Evolutionary conservation across 129 eudicot genomes (phyloP), one percentile per base, ranked within the genome.

Genomic region (Ambrosia artemisiifolia): DNA sequence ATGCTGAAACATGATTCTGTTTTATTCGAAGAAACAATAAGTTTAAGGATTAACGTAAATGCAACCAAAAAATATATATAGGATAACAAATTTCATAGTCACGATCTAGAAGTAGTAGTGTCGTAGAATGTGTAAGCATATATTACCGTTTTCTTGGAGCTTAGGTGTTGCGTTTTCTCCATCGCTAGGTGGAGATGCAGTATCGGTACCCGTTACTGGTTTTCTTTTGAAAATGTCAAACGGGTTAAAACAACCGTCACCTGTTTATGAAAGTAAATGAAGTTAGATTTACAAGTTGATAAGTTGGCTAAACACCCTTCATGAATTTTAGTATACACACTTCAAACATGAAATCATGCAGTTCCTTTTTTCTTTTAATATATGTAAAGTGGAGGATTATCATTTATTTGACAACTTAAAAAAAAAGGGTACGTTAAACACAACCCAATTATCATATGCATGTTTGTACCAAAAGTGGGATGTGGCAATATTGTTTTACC

Each of bases 241-340:
- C 13, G 75, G 69, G 53, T 68, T 59, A 20, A 76, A 76, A 34
- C 75, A 11, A 35, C 80, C 80, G 19, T 67, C 36, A 3, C 47
- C 80, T 76, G 49, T 30, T 68, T 10, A 7, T 9, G 35, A 54
- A 54, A 6, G 11, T n/a, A 28, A 35, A 5, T 10, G 5, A 11
- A 47, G 13, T 48, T 17, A 48, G 17, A 12, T 9, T 50, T n/a
- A 9, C 9, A 2, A 13, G 38, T 34, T 30, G 18, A 4, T 63
- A 32, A n/a, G n/a, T n/a, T n/a, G n/a, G n/a, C n/a, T n/a, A n/a
- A 24, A 24, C 28, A 24, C 28, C 28, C 28, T 24, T 24, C 28
- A 24, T 24, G 28, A 24, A 24, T 24, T 24, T 24, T 24, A 24
- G 28, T 24, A 24, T 24, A 1, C 28, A 24, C 28, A 24, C 28